phyloP scores from a whole-genome alignment of 140 eudicot species.

The Erigeron philadelphicus region DNA sequence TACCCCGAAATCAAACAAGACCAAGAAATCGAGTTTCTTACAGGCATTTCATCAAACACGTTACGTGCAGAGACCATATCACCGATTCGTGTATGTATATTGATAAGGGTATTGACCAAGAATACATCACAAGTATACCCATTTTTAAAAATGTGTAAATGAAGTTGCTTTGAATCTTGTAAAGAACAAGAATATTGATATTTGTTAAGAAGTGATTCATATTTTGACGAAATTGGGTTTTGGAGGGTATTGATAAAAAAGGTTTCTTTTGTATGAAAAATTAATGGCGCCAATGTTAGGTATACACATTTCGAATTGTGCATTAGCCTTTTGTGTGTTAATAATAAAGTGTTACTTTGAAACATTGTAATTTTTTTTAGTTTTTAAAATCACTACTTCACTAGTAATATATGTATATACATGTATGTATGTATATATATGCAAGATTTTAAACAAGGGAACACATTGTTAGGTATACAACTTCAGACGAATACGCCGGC shows the following conservation, averaged over 20 bases:
- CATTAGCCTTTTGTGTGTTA: constrained; percentile 15
- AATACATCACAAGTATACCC: constrained; percentile 60
- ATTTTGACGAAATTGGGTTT: constrained; percentile 13
- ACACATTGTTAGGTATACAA: no score
- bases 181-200: constrained; percentile 38
- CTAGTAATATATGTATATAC: no score
- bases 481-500: no score
- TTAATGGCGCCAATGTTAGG: constrained; percentile 28
- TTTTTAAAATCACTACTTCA: no score
- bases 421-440: no score
- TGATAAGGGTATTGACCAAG: constrained; percentile 63
- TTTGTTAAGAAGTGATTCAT: constrained; percentile 38
- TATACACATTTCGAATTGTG: constrained; percentile 9
- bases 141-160: constrained; percentile 46
- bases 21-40: constrained; percentile 68
- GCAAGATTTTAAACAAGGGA: no score
- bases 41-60: constrained; percentile 79
- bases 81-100: constrained; percentile 38
- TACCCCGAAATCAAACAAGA: constrained; percentile 87
- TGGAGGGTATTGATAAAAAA: constrained; percentile 8
- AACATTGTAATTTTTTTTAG: constrained; percentile 23
- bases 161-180: constrained; percentile 51
- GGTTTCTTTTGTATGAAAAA: constrained; percentile 11
- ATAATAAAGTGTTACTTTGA: constrained; percentile 24
- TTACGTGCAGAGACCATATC: constrained; percentile 52